A percentile compares a stretch with the other conserved stretches of the same genome.
Conservation (phyloP, 2,329 filamentous ascomycete species). For the Colletotrichum spinosum region DNA sequence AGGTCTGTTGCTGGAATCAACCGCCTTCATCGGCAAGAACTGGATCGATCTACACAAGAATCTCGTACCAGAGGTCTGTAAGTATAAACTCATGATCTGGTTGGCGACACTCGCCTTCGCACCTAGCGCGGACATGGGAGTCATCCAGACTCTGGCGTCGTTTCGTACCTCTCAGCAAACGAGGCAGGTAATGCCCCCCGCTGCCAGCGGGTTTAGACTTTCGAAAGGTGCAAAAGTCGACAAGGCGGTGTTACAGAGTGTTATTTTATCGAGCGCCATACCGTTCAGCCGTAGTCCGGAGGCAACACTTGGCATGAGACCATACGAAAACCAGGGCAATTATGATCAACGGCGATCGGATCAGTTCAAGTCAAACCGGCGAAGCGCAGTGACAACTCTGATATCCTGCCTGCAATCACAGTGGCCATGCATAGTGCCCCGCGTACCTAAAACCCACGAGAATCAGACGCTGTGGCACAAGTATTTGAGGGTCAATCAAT, state of each 20-base stretch:
- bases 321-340: not conserved
- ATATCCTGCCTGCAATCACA: not conserved
- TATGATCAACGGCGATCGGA: not conserved
- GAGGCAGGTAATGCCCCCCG: not conserved
- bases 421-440: not conserved
- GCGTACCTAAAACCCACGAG: not conserved
- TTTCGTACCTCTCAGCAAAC: not conserved
- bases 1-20: not conserved
- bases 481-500: not conserved
- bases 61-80: not conserved
- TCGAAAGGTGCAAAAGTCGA: not conserved
- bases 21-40: not conserved
- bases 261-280: not conserved
- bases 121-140: not conserved
- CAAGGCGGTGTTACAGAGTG: not conserved
- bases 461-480: not conserved
- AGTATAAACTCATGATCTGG: slow-evolving; percentile 38
- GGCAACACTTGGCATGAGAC: not conserved
- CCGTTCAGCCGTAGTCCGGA: not conserved
- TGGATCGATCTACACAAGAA: not conserved
- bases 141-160: slow-evolving; percentile 34
- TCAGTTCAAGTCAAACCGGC: not conserved
- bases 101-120: slow-evolving; percentile 40
- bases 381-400: not conserved
- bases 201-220: not conserved